Base-by-base conservation (phyloP, 768 basidiomycete genomes). In the Rhodotorula kratochvilovae region DNA sequence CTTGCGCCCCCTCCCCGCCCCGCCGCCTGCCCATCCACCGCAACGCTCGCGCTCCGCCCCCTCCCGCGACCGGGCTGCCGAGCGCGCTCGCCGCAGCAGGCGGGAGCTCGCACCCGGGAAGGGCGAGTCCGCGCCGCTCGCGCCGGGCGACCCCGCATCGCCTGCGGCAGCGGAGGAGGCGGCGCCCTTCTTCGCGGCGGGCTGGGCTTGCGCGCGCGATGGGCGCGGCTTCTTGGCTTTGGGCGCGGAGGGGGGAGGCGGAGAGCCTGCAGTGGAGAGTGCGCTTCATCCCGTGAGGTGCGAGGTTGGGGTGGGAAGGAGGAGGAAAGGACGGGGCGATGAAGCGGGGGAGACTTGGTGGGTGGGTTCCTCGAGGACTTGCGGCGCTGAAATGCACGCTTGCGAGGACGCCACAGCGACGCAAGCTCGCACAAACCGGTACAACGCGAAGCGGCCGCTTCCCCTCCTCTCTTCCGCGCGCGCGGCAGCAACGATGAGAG, bases 171-270 rank as follows among this genome's bases (percentile, higher is more conserved):
- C 39, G 2, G 58, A 19, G 2, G 58, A n/a, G 17, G 39, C 58
- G 27, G 58, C 43, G 43, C n/a, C 58, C 3, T 42, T 16, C 17
- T 27, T 12, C 3, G 43, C 58, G 36, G 35, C 62, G 4, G 36
- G 50, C 6, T 42, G 15, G 29, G 43, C 45, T n/a, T 56, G 35
- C 25, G 25, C 42, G 63, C 7, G 45, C 54, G 54, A 3, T 55
- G n/a, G 33, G 54, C 43, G 31, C 63, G 63, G 63, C 42, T 65
- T 65, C 33, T 65, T 65, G 19, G 63, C 23, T 25, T 65, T 65
- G 17, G 53, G 36, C n/a, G 62, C n/a, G 2, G 42, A 16, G 2
- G 63, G 8, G 15, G 63, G 63, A 1, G 63, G 63, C 1, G 63
- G 63, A 2, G 63, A 65, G 42, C 55, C 63, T 8, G 63, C 63